Evolutionary conservation across 495 filamentous ascomycete genomes (phyloP).

Genomic region (Physcia stellaris): DNA sequence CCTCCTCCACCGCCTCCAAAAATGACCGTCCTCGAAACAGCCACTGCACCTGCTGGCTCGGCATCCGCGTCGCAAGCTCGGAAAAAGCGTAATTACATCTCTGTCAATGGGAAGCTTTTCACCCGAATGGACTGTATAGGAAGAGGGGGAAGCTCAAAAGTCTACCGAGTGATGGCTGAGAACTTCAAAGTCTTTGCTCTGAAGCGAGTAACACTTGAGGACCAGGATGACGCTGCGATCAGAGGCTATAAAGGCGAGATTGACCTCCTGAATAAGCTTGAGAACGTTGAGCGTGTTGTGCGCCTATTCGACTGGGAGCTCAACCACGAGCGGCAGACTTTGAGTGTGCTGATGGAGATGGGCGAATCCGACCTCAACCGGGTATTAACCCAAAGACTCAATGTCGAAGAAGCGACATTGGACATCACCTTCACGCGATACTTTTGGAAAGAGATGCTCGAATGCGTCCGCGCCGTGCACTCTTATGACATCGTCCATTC

Average conservation of each 20-base stretch:
- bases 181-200: slow-evolving; percentile 89
- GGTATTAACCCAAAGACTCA: slow-evolving; percentile 59
- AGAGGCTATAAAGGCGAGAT: slow-evolving; percentile 94
- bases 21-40: slow-evolving; percentile 88
- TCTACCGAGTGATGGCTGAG: slow-evolving; percentile 94
- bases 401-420: slow-evolving; percentile 59
- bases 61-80: slow-evolving; percentile 53
- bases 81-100: slow-evolving; percentile 65
- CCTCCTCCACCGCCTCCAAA: slow-evolving; percentile 81
- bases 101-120: slow-evolving; percentile 84
- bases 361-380: slow-evolving; percentile 91
- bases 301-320: slow-evolving; percentile 85
- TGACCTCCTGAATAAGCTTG: slow-evolving; percentile 70
- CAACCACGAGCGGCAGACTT: slow-evolving; percentile 72
- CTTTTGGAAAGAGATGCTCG: slow-evolving; percentile 99
- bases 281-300: slow-evolving; percentile 77
- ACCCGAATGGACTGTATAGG: slow-evolving; percentile 81
- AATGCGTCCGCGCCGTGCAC: slow-evolving; percentile 84
- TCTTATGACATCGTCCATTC: slow-evolving; percentile 84
- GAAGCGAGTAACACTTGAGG: slow-evolving; percentile 82
- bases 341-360: slow-evolving; percentile 94
- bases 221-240: slow-evolving; percentile 71
- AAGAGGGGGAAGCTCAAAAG: slow-evolving; percentile 79
- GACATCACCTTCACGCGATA: slow-evolving; percentile 86
- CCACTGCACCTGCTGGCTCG: slow-evolving; percentile 71